These are phyloP conservation scores for Pleurotus tuoliensis DNA, from an alignment of 768 basidiomycete species.

Conservation along the genomic window DNA sequence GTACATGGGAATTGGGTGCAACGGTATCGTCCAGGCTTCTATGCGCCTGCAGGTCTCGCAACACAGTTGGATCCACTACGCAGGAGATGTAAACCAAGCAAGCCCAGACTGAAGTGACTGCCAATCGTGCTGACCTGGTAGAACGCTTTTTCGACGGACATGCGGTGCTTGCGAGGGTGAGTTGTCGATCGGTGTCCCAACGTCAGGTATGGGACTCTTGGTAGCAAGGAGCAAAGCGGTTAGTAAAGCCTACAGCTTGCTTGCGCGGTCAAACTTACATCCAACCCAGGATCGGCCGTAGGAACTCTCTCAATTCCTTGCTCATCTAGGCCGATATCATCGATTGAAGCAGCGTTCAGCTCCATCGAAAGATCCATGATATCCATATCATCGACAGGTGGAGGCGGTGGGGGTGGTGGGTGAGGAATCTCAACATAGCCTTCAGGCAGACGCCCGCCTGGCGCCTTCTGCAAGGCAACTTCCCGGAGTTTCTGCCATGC, in stretches of 20 bases:
- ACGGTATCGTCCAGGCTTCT: constrained; percentile 67
- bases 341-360: constrained; percentile 78
- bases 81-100: constrained; percentile 16
- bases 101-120: constrained; percentile 11
- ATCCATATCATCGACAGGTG: constrained; percentile 77
- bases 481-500: constrained; percentile 87
- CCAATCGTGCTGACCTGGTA: constrained; percentile 62
- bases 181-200: constrained; percentile 49
- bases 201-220: constrained; percentile 68
- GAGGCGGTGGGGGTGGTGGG: constrained; percentile 73
- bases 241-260: not conserved
- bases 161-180: constrained; percentile 67
- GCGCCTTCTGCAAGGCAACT: constrained; percentile 66
- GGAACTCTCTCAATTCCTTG: constrained; percentile 85
- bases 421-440: constrained; percentile 68
- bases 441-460: constrained; percentile 64
- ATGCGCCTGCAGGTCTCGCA: constrained; percentile 85
- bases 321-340: constrained; percentile 73
- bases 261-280: constrained; percentile 47
- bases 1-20: constrained; percentile 14
- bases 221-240: not conserved
- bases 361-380: constrained; percentile 89
- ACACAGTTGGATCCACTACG: constrained; percentile 81
- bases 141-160: constrained; percentile 89
- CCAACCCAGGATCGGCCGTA: constrained; percentile 86